Conservation (phyloP, 75 land plant genomes). For the Sequoia sempervirens region DNA sequence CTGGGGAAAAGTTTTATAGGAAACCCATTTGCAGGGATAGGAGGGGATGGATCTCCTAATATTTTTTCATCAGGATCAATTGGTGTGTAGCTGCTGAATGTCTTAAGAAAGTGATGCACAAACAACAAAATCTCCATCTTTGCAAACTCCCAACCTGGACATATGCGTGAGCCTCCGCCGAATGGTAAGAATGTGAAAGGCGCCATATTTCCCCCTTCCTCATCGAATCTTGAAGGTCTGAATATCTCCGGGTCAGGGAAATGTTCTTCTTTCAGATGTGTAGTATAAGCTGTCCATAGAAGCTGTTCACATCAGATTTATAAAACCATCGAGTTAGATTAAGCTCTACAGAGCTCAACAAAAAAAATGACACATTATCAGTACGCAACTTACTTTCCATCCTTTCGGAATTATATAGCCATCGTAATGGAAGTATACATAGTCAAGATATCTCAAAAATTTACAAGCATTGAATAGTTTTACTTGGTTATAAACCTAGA, state of each 20-base stretch:
- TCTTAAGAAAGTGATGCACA: slow-evolving; percentile 30
- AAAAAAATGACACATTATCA: too few species aligned
- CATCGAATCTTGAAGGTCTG: slow-evolving; percentile 42
- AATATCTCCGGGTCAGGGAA: slow-evolving; percentile 42
- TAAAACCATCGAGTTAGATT: too few species aligned
- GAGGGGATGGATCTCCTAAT: slow-evolving; percentile 19
- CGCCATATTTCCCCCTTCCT: slow-evolving; percentile 8
- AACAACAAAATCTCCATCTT: slow-evolving; percentile 28
- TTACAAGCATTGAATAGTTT: too few species aligned
- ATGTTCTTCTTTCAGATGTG: slow-evolving; percentile 24
- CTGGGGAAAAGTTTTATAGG: slow-evolving; percentile 13
- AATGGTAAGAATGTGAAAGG: slow-evolving; percentile 44
- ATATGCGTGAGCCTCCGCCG: slow-evolving; percentile 45
- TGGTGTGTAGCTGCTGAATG: slow-evolving; percentile 15
- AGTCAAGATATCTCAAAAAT: too few species aligned
- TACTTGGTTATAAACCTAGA: too few species aligned
- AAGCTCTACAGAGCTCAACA: too few species aligned
- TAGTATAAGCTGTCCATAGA: slow-evolving; percentile 27
- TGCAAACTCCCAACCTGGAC: slow-evolving; percentile 47
- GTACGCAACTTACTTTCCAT: not conserved
- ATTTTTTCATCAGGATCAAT: slow-evolving; percentile 21
- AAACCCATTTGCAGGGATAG: slow-evolving; percentile 25
- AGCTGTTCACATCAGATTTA: slow-evolving; percentile 12
- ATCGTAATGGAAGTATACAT: not conserved
- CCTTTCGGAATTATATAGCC: not conserved